Base-by-base conservation (phyloP, 2,329 filamentous ascomycete species). In the Rutstroemia sp. region DNA sequence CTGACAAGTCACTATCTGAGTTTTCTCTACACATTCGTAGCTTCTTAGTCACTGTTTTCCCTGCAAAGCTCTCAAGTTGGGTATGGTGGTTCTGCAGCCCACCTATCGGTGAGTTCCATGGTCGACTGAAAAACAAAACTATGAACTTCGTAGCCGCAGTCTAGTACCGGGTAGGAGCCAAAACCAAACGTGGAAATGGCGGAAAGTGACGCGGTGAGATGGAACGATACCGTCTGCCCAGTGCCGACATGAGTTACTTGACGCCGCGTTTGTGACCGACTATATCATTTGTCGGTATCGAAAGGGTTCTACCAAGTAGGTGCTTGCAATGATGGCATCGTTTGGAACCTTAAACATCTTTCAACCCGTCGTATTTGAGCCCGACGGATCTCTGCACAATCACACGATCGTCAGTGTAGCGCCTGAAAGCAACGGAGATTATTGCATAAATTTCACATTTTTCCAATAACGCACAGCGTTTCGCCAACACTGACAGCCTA, bases 401-500 rank as follows among this genome's bases (percentile, higher is more conserved):
- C 30, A 34, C 30, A 34, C 30, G 30, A 34, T 34, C 30, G 9
- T 34, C 30, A 34, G 9, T 14, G 30, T 34, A 10, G 30, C 30
- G 30, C 12, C 30, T 12, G 10, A 12, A 34, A 12, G 12, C 10
- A 34, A 47, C 6, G 4, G 23, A 34, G 37, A 50, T 44, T 38
- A n/a, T 38, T 55, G 46, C 53, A 55, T 55, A 50, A 50, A 50
- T 44, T 55, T 30, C 30, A 46, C 10, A 39, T n/a, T 7, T 5
- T 48, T 38, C 47, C 50, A 52, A 52, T 48, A 48, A 48, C 37
- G 38, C 46, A 55, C 53, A 44, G 53, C 53, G 53, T 50, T 55
- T 55, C 53, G 53, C 53, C 53, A 37, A 50, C 16, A 37, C 38
- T 18, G 14, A 56, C 23, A 50, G 52, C 46, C 47, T 55, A 34